Percentiles rank a stretch among this genome's conserved stretches.
Conservation (phyloP, 306 rosid species). For the Argentina anserina region DNA sequence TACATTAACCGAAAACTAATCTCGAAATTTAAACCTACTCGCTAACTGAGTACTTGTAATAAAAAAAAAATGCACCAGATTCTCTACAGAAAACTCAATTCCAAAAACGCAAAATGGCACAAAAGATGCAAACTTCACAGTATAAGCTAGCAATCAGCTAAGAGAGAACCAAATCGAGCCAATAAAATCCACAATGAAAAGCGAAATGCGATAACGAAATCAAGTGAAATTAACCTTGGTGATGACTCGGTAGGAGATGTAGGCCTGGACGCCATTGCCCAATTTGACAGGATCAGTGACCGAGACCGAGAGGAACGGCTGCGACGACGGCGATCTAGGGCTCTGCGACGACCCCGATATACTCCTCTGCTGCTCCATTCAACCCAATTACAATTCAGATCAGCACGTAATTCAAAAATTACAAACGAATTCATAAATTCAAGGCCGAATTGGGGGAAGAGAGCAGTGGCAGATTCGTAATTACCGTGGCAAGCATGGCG, state of each 20-base stretch:
- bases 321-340: conserved; percentile 94
- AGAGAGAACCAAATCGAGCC: not conserved
- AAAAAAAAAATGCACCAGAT: not conserved
- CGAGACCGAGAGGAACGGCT: conserved; percentile 74
- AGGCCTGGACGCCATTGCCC: conserved; percentile 98
- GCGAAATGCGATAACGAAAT: not conserved
- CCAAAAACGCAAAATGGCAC: not conserved
- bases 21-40: not conserved
- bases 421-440: not conserved
- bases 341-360: conserved; percentile 65
- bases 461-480: conserved; percentile 39
- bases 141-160: not conserved
- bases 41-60: not conserved
- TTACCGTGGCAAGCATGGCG: conserved; percentile 45
- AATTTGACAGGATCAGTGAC: conserved; percentile 95
- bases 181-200: not conserved
- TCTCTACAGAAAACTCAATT: not conserved
- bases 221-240: conserved; percentile 53
- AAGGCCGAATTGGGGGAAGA: not conserved
- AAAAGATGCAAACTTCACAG: not conserved
- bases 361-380: conserved; percentile 75
- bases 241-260: conserved; percentile 91
- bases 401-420: not conserved
- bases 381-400: not conserved
- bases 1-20: not conserved